These are phyloP conservation scores for Forsythia viridissima DNA, from an alignment of 257 asterid species.

Conservation along the genomic window DNA sequence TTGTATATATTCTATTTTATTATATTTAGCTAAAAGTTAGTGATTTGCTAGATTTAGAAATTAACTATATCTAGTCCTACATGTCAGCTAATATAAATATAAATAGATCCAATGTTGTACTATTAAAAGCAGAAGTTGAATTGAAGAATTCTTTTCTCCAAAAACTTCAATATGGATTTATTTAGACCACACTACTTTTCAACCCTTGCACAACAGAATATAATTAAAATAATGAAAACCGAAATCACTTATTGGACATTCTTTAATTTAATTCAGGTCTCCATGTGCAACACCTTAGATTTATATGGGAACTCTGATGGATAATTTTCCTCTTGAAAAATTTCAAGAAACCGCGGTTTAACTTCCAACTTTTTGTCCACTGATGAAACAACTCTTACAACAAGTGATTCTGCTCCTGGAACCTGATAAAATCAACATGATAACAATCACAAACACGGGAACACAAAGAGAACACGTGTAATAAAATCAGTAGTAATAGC, in stretches of 20 bases:
- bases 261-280: constrained; percentile 11
- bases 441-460: neutral
- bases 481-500: neutral
- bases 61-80: too few relatives aligned
- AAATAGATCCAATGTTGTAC: too few relatives aligned
- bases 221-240: neutral
- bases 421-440: constrained; percentile 49
- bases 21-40: too few relatives aligned
- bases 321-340: constrained; percentile 85
- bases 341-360: constrained; percentile 89
- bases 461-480: neutral
- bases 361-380: constrained; percentile 98
- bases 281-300: constrained; percentile 65
- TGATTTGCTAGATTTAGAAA: too few relatives aligned
- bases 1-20: too few relatives aligned
- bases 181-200: neutral
- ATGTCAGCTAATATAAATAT: too few relatives aligned
- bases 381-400: constrained; percentile 92
- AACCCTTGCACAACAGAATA: neutral
- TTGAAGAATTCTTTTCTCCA: too few relatives aligned
- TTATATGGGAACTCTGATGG: constrained; percentile 81
- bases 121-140: too few relatives aligned
- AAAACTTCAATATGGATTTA: neutral
- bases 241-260: constrained; percentile 16
- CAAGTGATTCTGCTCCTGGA: constrained; percentile 96